Conservation (phyloP, 441 rosid genomes). For the Gossypium lobatum region DNA sequence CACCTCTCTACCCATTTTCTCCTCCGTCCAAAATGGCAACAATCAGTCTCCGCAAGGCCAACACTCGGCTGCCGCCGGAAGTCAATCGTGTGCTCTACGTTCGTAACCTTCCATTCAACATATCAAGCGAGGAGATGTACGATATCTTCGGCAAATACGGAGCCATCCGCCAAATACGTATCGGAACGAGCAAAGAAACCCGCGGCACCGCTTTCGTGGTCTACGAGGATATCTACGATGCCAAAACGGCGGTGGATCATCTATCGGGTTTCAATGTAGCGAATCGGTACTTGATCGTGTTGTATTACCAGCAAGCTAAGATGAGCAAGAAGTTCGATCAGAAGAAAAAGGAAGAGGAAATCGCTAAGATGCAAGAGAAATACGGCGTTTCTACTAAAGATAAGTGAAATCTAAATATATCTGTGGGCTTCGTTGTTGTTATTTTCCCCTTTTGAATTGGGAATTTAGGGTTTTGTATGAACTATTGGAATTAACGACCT, state of each 20-base stretch:
- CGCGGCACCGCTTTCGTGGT: constrained; percentile 91
- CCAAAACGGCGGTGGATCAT: constrained; percentile 94
- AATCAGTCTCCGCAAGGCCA: constrained; percentile 71
- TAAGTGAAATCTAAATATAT: constrained; percentile 34
- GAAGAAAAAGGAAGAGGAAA: constrained; percentile 93
- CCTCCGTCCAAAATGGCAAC: constrained; percentile 43
- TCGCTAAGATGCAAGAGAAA: constrained; percentile 88
- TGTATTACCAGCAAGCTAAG: constrained; percentile 90
- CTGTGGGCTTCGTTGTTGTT: not conserved
- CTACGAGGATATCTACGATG: constrained; percentile 93
- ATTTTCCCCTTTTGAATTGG: not conserved
- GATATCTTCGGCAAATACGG: constrained; percentile 97
- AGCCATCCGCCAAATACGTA: constrained; percentile 86
- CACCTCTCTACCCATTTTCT: not conserved
- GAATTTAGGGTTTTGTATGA: constrained; percentile 7
- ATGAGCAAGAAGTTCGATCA: constrained; percentile 96
- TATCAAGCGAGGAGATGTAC: constrained; percentile 98
- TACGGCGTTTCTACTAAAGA: constrained; percentile 91
- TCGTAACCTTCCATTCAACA: constrained; percentile 92
- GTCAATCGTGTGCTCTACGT: constrained; percentile 90
- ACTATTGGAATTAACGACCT: not conserved
- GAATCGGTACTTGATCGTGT: constrained; percentile 76
- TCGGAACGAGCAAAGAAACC: constrained; percentile 81
- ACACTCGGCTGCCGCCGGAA: constrained; percentile 89
- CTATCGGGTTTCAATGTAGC: constrained; percentile 97